These are phyloP conservation scores for Aureobasidium sp. DNA, from an alignment of 2,329 filamentous ascomycete species.

Conservation along the genomic window DNA sequence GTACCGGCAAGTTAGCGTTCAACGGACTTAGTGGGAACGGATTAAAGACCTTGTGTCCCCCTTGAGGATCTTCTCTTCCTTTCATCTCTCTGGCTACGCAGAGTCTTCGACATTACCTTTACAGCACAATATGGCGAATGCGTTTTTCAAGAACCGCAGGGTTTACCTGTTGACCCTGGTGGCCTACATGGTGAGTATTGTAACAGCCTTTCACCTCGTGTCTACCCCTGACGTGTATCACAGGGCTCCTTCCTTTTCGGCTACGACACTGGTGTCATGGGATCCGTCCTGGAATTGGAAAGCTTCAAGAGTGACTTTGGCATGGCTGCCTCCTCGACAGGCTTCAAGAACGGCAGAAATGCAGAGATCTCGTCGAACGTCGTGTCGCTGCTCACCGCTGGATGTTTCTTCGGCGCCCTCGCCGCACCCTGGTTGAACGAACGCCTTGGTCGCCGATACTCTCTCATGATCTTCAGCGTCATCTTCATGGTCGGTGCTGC, in stretches of 20 bases:
- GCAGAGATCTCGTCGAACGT: constrained; percentile 54
- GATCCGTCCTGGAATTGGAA: constrained; percentile 53
- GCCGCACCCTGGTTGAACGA: constrained; percentile 47
- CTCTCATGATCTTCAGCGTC: constrained; percentile 47
- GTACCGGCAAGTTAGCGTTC: not conserved
- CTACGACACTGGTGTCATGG: constrained; percentile 56
- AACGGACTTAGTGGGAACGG: not conserved
- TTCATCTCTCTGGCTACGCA: not conserved
- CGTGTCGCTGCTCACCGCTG: constrained; percentile 59
- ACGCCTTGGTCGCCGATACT: constrained; percentile 44
- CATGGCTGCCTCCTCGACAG: constrained; percentile 39
- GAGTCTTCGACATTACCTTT: not conserved
- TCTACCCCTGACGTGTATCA: constrained; percentile 6
- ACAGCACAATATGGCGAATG: constrained; percentile 11
- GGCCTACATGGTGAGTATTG: constrained; percentile 33
- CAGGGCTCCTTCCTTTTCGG: constrained; percentile 18
- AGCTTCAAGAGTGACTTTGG: constrained; percentile 39
- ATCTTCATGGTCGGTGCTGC: constrained; percentile 54
- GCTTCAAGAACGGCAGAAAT: constrained; percentile 34
- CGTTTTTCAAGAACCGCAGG: constrained; percentile 34
- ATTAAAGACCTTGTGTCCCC: not conserved
- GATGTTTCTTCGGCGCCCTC: constrained; percentile 57
- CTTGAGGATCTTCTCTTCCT: not conserved
- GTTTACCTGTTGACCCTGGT: constrained; percentile 37
- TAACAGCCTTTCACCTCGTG: not conserved